Evolutionary conservation across 306 rosid species (phyloP), one percentile per base, ranked within the genome.

Genomic region (Herpetospermum pedunculosum): DNA sequence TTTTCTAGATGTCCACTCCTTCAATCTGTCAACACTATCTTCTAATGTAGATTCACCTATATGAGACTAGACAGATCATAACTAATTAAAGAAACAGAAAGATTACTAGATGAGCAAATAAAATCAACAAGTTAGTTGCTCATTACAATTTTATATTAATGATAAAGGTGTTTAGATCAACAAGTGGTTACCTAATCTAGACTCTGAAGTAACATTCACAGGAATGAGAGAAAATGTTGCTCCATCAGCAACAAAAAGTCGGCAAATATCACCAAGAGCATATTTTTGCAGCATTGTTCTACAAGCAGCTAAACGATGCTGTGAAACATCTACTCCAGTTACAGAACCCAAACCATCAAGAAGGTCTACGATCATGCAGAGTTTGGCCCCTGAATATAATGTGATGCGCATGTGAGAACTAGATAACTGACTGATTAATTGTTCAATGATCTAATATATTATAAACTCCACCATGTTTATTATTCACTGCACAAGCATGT

Each of bases 221-320:
- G 99, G 97, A 72, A 81, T 60, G 23, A 89, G 81, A 32, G 96
- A 84, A 80, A 94, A 91, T 26, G 78, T 44, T 53, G 95, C 78
- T 77, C 98, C 98, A 75, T 89, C 92, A 47, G 91, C 92, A 84
- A 91, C 97, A 80, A 91, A 91, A 47, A 94, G 97, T 74, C 92
- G 83, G 78, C 99, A 89, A 16, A 44, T 84, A 76, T 80, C 84
- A 29, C 97, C 97, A 80, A 85, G 76, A 28, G 73, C 68, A 75
- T 94, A 94, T 80, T 91, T 94, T 82, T 88, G 96, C 69, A 94
- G 79, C 92, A 91, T 80, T 19, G 97, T 89, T 80, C 95, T 91
- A 75, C 96, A 91, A 2, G 96, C 96, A 0, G 91, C 95, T 67
- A 94, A 79, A 21, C 99, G 95, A 69, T 94, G 99, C 60, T 89